These are phyloP conservation scores for Pyrus betulifolia DNA, from an alignment of 306 rosid species.

Conservation along the genomic window DNA sequence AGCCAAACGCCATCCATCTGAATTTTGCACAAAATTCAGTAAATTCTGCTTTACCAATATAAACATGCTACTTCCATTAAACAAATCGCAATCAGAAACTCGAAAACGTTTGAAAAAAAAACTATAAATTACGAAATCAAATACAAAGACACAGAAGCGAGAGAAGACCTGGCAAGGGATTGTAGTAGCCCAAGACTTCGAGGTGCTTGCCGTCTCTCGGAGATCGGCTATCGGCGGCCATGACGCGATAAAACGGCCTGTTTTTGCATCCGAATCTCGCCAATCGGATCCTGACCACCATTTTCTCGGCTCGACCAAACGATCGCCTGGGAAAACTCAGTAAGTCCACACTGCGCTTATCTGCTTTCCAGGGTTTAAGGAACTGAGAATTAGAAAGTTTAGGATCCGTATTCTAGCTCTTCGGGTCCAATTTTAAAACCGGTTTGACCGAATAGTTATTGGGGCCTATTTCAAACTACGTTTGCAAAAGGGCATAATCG, in stretches of 20 bases:
- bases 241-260: conserved; percentile 83
- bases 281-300: conserved; percentile 83
- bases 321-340: background rate
- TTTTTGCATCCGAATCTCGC: conserved; percentile 81
- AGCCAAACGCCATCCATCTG: background rate
- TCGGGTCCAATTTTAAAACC: background rate
- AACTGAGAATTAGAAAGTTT: background rate
- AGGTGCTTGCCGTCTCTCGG: conserved; percentile 94
- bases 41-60: background rate
- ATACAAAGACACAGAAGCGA: background rate
- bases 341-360: background rate
- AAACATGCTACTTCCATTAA: background rate
- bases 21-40: background rate
- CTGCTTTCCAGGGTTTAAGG: conserved; percentile 5
- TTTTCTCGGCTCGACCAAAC: conserved; percentile 6
- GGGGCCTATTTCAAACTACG: no score
- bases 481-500: no score
- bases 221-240: conserved; percentile 89
- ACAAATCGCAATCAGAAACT: background rate
- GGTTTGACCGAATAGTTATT: background rate
- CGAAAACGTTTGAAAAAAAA: background rate
- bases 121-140: background rate
- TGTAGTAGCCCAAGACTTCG: conserved; percentile 80
- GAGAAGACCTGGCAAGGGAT: conserved; percentile 71
- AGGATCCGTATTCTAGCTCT: background rate